Evolutionary conservation across 116 monocot genomes (phyloP).

Genomic region (Zostera marina): DNA sequence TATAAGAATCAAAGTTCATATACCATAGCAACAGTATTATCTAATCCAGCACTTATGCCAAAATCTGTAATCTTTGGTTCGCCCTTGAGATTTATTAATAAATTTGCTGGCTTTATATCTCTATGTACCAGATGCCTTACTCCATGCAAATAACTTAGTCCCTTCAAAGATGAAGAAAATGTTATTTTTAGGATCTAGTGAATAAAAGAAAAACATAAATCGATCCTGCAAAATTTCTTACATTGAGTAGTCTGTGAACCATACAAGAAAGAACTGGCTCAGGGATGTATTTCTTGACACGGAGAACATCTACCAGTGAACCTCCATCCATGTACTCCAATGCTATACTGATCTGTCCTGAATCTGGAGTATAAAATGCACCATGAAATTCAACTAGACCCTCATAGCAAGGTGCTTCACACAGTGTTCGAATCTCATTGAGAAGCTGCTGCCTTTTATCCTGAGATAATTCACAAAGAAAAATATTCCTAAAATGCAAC

Average conservation of each 20-base stretch:
- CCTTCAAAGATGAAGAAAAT: slow-evolving; percentile 20
- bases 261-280: slow-evolving; percentile 71
- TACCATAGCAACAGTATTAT: slow-evolving; percentile 88
- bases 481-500: not conserved
- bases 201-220: not conserved
- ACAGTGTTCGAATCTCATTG: slow-evolving; percentile 86
- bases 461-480: slow-evolving; percentile 16
- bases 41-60: slow-evolving; percentile 87
- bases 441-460: slow-evolving; percentile 93
- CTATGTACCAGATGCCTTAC: slow-evolving; percentile 84
- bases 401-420: slow-evolving; percentile 70
- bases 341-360: slow-evolving; percentile 93
- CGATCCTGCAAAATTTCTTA: slow-evolving; percentile 18
- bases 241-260: slow-evolving; percentile 55
- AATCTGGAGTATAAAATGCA: slow-evolving; percentile 77
- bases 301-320: slow-evolving; percentile 80
- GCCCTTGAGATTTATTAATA: slow-evolving; percentile 92
- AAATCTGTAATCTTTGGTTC: slow-evolving; percentile 95
- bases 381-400: slow-evolving; percentile 91
- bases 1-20: not conserved
- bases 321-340: slow-evolving; percentile 98
- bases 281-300: slow-evolving; percentile 48
- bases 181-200: not conserved
- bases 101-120: slow-evolving; percentile 96
- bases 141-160: slow-evolving; percentile 70